Percentiles rank a stretch among this genome's conserved stretches.
phyloP scores from a whole-genome alignment of 169 alveolate species.

The Plasmodium malariae region DNA sequence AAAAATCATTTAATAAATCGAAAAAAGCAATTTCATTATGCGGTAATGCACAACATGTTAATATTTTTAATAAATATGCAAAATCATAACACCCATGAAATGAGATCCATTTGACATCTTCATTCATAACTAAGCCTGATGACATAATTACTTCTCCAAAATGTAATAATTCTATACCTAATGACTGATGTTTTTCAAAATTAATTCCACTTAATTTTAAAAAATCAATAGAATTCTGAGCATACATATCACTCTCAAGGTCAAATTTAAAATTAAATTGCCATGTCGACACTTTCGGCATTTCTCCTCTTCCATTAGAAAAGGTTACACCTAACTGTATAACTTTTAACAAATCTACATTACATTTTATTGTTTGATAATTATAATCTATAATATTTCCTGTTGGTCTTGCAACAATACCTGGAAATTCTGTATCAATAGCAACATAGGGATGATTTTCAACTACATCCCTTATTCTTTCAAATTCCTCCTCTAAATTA shows the following conservation, averaged over 20 bases:
- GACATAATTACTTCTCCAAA: slow-evolving; percentile 97
- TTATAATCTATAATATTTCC: slow-evolving; percentile 92
- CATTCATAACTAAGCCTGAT: slow-evolving; percentile 96
- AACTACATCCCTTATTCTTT: slow-evolving; percentile 91
- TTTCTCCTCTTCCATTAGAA: slow-evolving; percentile 94
- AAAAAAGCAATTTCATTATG: slow-evolving; percentile 94
- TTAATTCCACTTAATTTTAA: slow-evolving; percentile 97
- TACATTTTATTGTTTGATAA: slow-evolving; percentile 95
- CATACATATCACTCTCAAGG: slow-evolving; percentile 91
- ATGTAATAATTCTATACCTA: slow-evolving; percentile 94
- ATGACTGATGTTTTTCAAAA: slow-evolving; percentile 93
- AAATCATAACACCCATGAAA: slow-evolving; percentile 99
- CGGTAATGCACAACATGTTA: slow-evolving; percentile 94
- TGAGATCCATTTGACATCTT: slow-evolving; percentile 97
- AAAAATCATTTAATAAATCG: slow-evolving; percentile 91
- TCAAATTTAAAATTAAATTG: slow-evolving; percentile 97
- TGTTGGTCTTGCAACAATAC: slow-evolving; percentile 94
- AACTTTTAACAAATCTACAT: slow-evolving; percentile 96
- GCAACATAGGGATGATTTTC: slow-evolving; percentile 93
- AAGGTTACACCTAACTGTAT: slow-evolving; percentile 97
- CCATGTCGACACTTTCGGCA: slow-evolving; percentile 94
- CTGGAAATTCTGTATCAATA: slow-evolving; percentile 95
- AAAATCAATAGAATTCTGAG: slow-evolving; percentile 94
- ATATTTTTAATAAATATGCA: slow-evolving; percentile 95
- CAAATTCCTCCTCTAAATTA: slow-evolving; percentile 93